Conservation (phyloP, 352 stramenopile genomes). For the Phytophthora citrophthora region DNA sequence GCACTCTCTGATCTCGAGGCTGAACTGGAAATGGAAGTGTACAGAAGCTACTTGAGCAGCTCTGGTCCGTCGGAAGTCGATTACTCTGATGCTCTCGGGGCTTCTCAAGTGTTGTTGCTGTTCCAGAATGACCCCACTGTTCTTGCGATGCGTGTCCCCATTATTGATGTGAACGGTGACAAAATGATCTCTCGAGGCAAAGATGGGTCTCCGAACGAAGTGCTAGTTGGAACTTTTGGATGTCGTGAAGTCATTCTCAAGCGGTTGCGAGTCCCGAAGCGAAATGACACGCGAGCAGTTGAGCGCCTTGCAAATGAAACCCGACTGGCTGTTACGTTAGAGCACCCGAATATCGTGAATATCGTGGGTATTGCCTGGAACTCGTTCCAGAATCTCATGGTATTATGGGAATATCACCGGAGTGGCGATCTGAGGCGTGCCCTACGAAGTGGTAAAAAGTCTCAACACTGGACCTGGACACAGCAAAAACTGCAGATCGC, state of each 20-base stretch:
- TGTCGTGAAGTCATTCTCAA: constrained; percentile 54
- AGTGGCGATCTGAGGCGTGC: constrained; percentile 49
- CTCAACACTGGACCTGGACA: constrained; percentile 49
- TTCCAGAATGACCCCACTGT: constrained; percentile 63
- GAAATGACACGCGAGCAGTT: constrained; percentile 54
- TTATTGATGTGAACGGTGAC: constrained; percentile 56
- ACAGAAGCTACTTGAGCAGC: constrained; percentile 12
- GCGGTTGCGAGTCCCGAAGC: constrained; percentile 40
- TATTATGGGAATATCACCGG: constrained; percentile 51
- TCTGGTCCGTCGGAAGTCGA: constrained; percentile 29
- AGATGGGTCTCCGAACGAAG: constrained; percentile 37
- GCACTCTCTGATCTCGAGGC: constrained; percentile 25
- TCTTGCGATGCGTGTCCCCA: constrained; percentile 51
- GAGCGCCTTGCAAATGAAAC: constrained; percentile 67
- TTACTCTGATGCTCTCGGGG: constrained; percentile 51
- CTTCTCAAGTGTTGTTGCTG: constrained; percentile 50
- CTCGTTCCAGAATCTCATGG: constrained; percentile 60
- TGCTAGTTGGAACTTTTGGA: constrained; percentile 46
- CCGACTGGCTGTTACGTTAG: constrained; percentile 50
- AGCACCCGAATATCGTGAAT: constrained; percentile 65
- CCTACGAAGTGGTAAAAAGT: constrained; percentile 26
- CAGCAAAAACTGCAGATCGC: constrained; percentile 57
- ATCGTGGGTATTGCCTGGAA: constrained; percentile 68
- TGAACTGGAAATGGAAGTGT: constrained; percentile 24
- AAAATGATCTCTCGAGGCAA: constrained; percentile 44